Evolutionary conservation across 345 rosid species (phyloP).

Genomic region (Bruguiera parviflora): DNA sequence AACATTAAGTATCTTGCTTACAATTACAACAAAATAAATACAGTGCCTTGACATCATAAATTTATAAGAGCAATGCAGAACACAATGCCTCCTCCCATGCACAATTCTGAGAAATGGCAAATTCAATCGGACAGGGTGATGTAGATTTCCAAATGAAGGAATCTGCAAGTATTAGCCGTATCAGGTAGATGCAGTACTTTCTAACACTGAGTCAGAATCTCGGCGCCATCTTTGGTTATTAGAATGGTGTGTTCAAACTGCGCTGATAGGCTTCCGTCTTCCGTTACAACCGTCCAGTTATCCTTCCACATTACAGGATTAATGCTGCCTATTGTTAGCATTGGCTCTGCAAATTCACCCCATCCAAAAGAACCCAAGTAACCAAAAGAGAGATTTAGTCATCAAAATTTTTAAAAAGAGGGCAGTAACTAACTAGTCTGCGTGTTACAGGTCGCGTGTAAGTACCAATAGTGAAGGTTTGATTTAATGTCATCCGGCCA

Average conservation of each 20-base stretch:
- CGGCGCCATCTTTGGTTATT: constrained; percentile 78
- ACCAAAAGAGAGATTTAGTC: too few relatives aligned
- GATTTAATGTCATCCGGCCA: constrained; percentile 80
- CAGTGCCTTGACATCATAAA: neutral
- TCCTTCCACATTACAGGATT: constrained; percentile 82
- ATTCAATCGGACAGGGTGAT: constrained; percentile 1
- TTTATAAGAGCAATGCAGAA: neutral
- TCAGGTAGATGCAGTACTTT: neutral
- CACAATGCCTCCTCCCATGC: neutral
- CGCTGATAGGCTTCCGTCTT: constrained; percentile 85
- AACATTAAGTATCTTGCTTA: neutral
- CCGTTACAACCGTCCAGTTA: constrained; percentile 86
- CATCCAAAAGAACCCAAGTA: too few relatives aligned
- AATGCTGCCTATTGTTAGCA: constrained; percentile 83
- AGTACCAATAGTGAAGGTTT: constrained; percentile 87
- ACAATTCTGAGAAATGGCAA: neutral
- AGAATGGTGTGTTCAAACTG: constrained; percentile 94
- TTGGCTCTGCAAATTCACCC: constrained; percentile 58
- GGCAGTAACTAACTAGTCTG: too few relatives aligned
- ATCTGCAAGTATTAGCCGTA: neutral
- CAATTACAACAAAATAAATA: neutral
- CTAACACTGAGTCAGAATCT: constrained; percentile 67
- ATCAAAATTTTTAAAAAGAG: too few relatives aligned
- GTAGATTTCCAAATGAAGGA: neutral
- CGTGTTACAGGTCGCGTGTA: neutral